phyloP scores from a whole-genome alignment of 73 alveolate species.

The Stentor roeselii region DNA sequence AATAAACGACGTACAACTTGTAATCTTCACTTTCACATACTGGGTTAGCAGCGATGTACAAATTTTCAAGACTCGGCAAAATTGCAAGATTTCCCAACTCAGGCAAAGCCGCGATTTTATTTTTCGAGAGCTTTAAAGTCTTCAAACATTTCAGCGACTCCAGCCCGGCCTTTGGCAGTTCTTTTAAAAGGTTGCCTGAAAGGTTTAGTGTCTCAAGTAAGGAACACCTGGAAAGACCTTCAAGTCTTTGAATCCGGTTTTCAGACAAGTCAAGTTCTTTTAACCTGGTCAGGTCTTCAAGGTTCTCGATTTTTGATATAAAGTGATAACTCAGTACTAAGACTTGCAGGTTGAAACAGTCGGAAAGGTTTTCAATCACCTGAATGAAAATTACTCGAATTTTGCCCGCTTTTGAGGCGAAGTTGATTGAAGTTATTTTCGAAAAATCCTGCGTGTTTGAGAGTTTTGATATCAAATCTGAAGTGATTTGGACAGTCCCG shows the following conservation, averaged over 20 bases:
- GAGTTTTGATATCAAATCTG: neutral
- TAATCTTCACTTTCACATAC: neutral
- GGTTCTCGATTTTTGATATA: slow-evolving; percentile 68
- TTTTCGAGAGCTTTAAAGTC: neutral
- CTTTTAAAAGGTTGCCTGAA: neutral
- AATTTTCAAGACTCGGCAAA: neutral
- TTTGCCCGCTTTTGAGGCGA: neutral
- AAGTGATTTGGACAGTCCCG: neutral
- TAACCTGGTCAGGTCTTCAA: slow-evolving; percentile 56
- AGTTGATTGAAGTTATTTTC: neutral
- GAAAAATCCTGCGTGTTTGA: neutral
- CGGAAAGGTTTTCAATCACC: slow-evolving; percentile 64
- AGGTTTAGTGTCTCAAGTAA: neutral
- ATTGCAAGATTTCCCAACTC: neutral
- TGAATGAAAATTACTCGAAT: slow-evolving; percentile 60
- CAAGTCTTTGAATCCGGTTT: slow-evolving; percentile 68
- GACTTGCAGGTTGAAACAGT: slow-evolving; percentile 66
- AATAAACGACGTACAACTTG: neutral
- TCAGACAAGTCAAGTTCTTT: slow-evolving; percentile 78
- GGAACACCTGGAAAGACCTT: slow-evolving; percentile 36
- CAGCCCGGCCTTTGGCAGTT: neutral
- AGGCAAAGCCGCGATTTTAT: neutral
- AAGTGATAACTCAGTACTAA: slow-evolving; percentile 73
- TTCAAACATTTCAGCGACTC: neutral
- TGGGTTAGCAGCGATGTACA: neutral